Base-by-base conservation (phyloP, 352 stramenopile genomes). In the Peronosclerospora sorghi region DNA sequence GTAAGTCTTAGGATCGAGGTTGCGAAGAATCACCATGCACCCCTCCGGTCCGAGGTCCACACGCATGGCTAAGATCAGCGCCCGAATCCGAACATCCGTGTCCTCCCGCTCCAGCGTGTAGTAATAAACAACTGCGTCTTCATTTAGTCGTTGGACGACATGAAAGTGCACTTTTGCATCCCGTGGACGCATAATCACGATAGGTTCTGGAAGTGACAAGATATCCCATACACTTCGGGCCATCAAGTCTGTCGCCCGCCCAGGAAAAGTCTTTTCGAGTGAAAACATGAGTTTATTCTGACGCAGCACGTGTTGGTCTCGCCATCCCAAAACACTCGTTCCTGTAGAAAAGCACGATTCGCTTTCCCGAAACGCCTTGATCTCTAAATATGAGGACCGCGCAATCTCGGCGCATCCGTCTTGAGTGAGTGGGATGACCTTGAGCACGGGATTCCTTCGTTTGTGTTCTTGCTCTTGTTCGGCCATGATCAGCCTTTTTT, bases 101-200 rank as follows among this genome's bases (percentile, higher is more conserved):
- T 62, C 54, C 7, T 66, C 53, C 17, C 67, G 64, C 51, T 86
- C 68, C 14, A 83, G 58, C 13, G 73, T 83, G 52, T 83, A 75
- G 56, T 83, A 82, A 45, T 77, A 82, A 4, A 86, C 61, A 15
- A 86, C 62, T 2, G 68, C 55, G 37, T 83, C 59, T 12, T 73
- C 64, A 39, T 65, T 60, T 13, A 86, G 45, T 18, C 62, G 66
- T 56, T 86, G 73, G 28, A 79, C 62, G 21, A 81, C 56, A 44
- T 83, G 66, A 46, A 83, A 86, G 19, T 68, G 59, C 32, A 75
- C 62, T 15, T 81, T 59, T 5, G 80, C 46, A 38, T 67, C 59
- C 0, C 61, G 45, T 39, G 73, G 70, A 42, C 74, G 78, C 53
- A 72, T 67, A 24, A 66, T 60, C 8, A 73, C 66, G 21, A 83